phyloP scores from a whole-genome alignment of 1,139 yeast genomes.

The Candida pseudoviswanathii region DNA sequence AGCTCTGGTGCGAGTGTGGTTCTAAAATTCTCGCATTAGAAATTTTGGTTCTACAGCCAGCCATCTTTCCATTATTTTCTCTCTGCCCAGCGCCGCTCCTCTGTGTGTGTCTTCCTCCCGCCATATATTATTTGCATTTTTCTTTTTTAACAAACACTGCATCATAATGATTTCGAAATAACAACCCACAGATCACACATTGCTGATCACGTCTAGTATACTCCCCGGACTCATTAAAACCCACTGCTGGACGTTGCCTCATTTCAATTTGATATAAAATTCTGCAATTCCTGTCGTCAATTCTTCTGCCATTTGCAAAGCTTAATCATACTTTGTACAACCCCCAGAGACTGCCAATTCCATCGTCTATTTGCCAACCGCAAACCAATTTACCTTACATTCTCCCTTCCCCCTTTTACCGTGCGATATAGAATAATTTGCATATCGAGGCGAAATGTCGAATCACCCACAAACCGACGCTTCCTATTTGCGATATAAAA shows the following conservation, averaged over 20 bases:
- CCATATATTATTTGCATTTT: neutral
- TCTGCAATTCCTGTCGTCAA: neutral
- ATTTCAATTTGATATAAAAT: too few species aligned
- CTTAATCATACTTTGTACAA: too few species aligned
- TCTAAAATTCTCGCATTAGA: neutral
- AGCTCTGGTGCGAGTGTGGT: neutral
- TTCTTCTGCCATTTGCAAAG: neutral
- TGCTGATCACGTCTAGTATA: neutral
- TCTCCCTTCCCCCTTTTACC: too few species aligned
- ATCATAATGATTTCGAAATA: neutral
- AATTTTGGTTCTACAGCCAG: constrained; percentile 9
- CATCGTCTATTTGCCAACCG: too few species aligned
- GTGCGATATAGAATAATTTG: neutral
- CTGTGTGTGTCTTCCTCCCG: neutral
- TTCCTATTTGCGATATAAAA: constrained; percentile 1
- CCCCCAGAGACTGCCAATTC: too few species aligned
- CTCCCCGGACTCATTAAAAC: neutral
- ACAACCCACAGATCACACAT: neutral
- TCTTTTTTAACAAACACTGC: neutral
- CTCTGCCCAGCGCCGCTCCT: too few species aligned
- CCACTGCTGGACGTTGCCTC: neutral
- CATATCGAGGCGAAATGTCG: constrained; percentile 1
- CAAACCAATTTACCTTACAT: too few species aligned
- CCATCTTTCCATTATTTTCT: too few species aligned
- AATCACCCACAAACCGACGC: neutral